Evolutionary conservation across 2,329 filamentous ascomycete genomes (phyloP).

Genomic region (Rugonectria rugulosa): DNA sequence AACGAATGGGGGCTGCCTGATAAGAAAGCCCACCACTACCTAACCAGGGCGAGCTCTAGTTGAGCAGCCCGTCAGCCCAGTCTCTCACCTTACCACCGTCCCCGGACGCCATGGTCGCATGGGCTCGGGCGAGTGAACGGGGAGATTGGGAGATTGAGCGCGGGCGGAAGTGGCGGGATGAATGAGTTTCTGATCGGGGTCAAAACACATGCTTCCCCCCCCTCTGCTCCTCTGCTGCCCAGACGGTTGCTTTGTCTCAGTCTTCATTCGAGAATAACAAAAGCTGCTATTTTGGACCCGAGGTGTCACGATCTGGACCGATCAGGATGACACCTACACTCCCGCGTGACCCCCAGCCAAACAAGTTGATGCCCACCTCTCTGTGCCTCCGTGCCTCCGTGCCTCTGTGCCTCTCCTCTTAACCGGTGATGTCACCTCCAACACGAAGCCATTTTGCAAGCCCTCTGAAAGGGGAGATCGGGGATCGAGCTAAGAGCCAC

Average conservation of each 20-base stretch:
- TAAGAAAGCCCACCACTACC: constrained; percentile 29
- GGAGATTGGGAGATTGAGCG: too few species aligned
- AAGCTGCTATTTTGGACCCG: not conserved
- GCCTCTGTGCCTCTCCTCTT: not conserved
- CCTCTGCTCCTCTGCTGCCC: too few species aligned
- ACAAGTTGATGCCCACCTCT: constrained; percentile 7
- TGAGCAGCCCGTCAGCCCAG: too few species aligned
- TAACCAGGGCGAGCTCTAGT: constrained; percentile 7
- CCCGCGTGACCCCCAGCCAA: constrained; percentile 14
- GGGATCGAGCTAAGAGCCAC: not conserved
- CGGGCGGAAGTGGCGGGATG: constrained; percentile 19
- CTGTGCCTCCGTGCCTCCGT: too few species aligned
- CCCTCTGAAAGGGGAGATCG: not conserved
- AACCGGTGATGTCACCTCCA: constrained; percentile 17
- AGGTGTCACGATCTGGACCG: constrained; percentile 4
- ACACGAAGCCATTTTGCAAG: constrained; percentile 11
- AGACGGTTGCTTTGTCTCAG: constrained; percentile 4
- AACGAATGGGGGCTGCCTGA: constrained; percentile 33
- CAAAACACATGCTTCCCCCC: too few species aligned
- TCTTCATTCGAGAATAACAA: not conserved
- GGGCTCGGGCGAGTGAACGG: not conserved
- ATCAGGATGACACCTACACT: constrained; percentile 10
- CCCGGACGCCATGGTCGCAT: too few species aligned
- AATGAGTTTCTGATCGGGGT: not conserved
- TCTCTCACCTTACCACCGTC: not conserved